phyloP scores from a whole-genome alignment of 768 basidiomycete genomes.

The Leccinum sublutescens region DNA sequence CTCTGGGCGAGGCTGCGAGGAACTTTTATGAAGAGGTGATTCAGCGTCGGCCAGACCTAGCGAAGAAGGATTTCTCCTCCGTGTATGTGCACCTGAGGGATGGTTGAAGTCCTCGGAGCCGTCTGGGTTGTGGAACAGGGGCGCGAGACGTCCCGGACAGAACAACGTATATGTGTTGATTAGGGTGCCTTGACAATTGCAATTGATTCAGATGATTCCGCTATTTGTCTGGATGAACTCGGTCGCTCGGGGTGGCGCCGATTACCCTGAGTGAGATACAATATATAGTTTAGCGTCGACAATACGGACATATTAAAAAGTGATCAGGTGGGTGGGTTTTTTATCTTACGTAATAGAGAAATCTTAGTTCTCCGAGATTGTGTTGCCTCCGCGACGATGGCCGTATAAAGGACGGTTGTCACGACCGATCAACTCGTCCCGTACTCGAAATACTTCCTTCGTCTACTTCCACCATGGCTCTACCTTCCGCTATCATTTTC shows the following conservation, averaged over 20 bases:
- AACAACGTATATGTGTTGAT: slow-evolving; percentile 12
- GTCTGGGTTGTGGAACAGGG: not conserved
- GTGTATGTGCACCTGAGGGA: slow-evolving; percentile 65
- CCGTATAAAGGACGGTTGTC: slow-evolving; percentile 25
- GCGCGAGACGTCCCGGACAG: not conserved
- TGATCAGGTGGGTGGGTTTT: not conserved
- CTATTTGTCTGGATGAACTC: not conserved
- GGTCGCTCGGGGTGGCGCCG: not conserved
- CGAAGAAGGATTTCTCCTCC: slow-evolving; percentile 75
- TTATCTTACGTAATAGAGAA: slow-evolving; percentile 20
- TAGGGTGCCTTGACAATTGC: slow-evolving; percentile 3
- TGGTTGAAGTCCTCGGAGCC: not conserved
- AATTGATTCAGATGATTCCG: not conserved
- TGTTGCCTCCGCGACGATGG: slow-evolving; percentile 26
- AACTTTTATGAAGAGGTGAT: slow-evolving; percentile 60
- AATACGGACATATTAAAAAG: slow-evolving; percentile 1
- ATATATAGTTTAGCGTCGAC: not conserved
- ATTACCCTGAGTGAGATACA: not conserved
- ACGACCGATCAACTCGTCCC: slow-evolving; percentile 23
- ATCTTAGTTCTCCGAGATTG: slow-evolving; percentile 11
- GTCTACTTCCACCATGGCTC: slow-evolving; percentile 37
- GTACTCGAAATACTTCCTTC: slow-evolving; percentile 1
- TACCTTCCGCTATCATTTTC: slow-evolving; percentile 72
- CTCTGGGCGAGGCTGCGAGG: slow-evolving; percentile 64
- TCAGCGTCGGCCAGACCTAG: slow-evolving; percentile 54